These are phyloP conservation scores for Emergomyces africanus DNA, from an alignment of 2,329 filamentous ascomycete genomes.

Conservation along the genomic window DNA sequence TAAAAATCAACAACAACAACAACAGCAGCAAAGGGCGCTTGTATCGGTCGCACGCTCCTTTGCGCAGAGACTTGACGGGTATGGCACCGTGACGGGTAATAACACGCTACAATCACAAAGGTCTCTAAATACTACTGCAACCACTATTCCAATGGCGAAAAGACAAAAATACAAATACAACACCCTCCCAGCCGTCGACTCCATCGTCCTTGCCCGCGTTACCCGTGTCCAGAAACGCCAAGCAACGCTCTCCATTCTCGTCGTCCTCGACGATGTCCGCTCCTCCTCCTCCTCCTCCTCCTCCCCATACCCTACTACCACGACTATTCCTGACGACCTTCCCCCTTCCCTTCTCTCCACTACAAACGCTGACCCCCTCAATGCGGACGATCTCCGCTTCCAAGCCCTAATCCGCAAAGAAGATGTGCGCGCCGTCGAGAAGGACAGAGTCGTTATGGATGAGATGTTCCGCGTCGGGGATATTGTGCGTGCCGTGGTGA, in stretches of 20 bases:
- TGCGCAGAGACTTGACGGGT: conserved; percentile 37
- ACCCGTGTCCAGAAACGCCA: conserved; percentile 75
- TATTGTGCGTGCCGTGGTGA: conserved; percentile 76
- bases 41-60: conserved; percentile 18
- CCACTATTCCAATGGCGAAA: conserved; percentile 6
- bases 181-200: conserved; percentile 68
- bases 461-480: conserved; percentile 90
- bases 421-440: conserved; percentile 89
- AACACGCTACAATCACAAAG: neutral
- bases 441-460: conserved; percentile 83
- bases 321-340: conserved; percentile 17
- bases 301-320: conserved; percentile 15
- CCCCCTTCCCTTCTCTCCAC: conserved; percentile 2
- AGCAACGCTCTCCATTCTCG: conserved; percentile 73
- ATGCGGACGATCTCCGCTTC: conserved; percentile 55
- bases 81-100: neutral
- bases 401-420: conserved; percentile 75
- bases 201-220: conserved; percentile 70
- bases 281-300: neutral
- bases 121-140: conserved; percentile 15
- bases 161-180: conserved; percentile 42
- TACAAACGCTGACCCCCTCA: conserved; percentile 29
- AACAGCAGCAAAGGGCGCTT: conserved; percentile 1
- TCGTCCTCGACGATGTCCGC: conserved; percentile 48
- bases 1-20: no score